Conservation (phyloP, 1,284 basidiomycete species). For the Rhodotorula sp. region DNA sequence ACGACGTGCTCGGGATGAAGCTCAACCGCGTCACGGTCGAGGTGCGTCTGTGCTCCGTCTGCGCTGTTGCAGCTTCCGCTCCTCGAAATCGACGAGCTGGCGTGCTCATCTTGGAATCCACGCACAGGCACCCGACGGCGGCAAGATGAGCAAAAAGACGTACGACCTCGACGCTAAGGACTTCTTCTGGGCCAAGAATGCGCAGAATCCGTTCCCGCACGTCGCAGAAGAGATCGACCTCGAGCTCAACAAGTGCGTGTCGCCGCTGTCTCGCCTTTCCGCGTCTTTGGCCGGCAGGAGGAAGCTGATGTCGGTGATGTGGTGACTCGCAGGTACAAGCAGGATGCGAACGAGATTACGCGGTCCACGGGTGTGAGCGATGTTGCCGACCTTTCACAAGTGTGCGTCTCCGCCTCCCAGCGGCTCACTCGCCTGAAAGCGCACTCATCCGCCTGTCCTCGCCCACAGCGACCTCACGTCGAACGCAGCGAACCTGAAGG, state of each 20-base stretch:
- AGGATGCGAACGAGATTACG: constrained; percentile 95
- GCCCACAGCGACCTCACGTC: constrained; percentile 77
- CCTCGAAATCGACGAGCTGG: background rate
- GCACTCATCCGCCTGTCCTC: background rate
- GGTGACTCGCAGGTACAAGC: constrained; percentile 65
- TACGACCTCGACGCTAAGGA: constrained; percentile 98
- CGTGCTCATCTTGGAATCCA: background rate
- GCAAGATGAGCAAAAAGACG: constrained; percentile 72
- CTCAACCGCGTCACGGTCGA: constrained; percentile 89
- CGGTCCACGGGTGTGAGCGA: constrained; percentile 94
- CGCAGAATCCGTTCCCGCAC: constrained; percentile 93
- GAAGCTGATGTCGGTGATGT: constrained; percentile 24
- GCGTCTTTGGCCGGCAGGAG: background rate
- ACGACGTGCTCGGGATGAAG: constrained; percentile 96
- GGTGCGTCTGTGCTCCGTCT: constrained; percentile 45
- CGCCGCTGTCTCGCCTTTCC: too few species aligned
- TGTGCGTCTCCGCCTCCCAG: constrained; percentile 60
- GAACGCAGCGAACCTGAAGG: constrained; percentile 93
- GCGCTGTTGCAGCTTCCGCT: background rate
- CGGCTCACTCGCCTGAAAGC: background rate
- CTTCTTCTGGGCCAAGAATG: constrained; percentile 98
- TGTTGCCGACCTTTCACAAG: constrained; percentile 89
- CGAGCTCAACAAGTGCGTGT: constrained; percentile 70
- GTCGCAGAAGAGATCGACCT: constrained; percentile 96
- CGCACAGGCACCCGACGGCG: constrained; percentile 56